phyloP scores from a whole-genome alignment of 768 basidiomycete species.

The Mycena capillaripes region DNA sequence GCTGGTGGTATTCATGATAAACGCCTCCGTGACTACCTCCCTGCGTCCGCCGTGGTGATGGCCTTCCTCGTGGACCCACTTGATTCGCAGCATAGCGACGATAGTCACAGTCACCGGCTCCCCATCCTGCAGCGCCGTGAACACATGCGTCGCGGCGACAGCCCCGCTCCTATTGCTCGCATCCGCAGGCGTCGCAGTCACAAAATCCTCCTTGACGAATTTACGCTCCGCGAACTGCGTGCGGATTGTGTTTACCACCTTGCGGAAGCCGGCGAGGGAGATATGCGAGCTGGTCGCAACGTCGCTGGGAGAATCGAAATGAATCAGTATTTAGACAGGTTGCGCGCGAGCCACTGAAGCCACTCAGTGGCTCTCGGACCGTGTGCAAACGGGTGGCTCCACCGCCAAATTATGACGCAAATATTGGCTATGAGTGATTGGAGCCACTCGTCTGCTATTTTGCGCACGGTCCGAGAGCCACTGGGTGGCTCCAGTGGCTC shows the following conservation, averaged over 20 bases:
- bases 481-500: too few species aligned
- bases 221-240: background rate
- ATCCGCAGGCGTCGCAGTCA: constrained; percentile 12
- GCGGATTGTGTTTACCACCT: background rate
- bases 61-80: background rate
- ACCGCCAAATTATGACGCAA: too few species aligned
- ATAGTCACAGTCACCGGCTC: background rate
- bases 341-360: too few species aligned
- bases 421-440: too few species aligned
- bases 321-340: too few species aligned
- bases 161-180: background rate
- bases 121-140: background rate
- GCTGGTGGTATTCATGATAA: background rate
- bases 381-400: too few species aligned
- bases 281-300: background rate
- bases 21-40: constrained; percentile 13
- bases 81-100: background rate
- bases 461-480: too few species aligned
- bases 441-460: too few species aligned
- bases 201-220: background rate
- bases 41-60: constrained; percentile 6
- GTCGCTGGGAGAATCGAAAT: background rate
- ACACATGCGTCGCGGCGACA: background rate
- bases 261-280: background rate
- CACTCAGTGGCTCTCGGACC: too few species aligned